These are phyloP conservation scores for Tuber umbilicatum DNA, from an alignment of 495 filamentous ascomycete genomes.

Conservation along the genomic window DNA sequence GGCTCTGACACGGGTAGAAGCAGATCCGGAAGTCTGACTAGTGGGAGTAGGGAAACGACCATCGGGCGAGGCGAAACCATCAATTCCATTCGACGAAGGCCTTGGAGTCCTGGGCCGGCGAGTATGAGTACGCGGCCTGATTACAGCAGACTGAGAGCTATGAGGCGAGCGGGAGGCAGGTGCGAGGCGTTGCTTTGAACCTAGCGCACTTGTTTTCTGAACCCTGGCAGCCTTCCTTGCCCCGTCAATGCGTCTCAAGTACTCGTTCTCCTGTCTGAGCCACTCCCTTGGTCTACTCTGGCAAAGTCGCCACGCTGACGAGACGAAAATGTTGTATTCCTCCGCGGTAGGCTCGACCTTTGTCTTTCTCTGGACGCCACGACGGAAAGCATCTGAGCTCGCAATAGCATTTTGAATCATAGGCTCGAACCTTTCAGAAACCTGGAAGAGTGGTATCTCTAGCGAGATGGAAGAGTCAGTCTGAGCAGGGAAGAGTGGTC, in stretches of 20 bases:
- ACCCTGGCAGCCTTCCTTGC: slow-evolving; percentile 22
- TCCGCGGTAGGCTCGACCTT: slow-evolving; percentile 34
- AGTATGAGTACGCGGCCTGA: slow-evolving; percentile 25
- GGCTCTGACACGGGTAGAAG: slow-evolving; percentile 28
- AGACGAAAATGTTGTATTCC: slow-evolving; percentile 41
- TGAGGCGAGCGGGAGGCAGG: slow-evolving; percentile 29
- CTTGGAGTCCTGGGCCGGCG: slow-evolving; percentile 31
- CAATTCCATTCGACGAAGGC: slow-evolving; percentile 27
- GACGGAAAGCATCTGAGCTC: slow-evolving; percentile 6
- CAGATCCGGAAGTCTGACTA: slow-evolving; percentile 31
- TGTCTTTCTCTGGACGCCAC: slow-evolving; percentile 15
- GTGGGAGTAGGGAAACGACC: slow-evolving; percentile 32
- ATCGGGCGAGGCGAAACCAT: slow-evolving; percentile 36
- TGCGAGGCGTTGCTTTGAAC: slow-evolving; percentile 31
- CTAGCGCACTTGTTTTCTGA: slow-evolving; percentile 28
- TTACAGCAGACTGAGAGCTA: slow-evolving; percentile 18
- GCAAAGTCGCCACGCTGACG: slow-evolving; percentile 37
- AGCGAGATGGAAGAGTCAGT: slow-evolving; percentile 36
- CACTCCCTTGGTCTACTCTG: slow-evolving; percentile 38
- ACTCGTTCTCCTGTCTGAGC: slow-evolving; percentile 36
- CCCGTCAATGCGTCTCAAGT: slow-evolving; percentile 32
- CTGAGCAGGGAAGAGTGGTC: slow-evolving; percentile 27
- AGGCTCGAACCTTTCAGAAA: slow-evolving; percentile 38
- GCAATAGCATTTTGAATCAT: slow-evolving; percentile 37
- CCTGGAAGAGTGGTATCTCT: slow-evolving; percentile 39